Evolutionary conservation across 2,329 filamentous ascomycete species (phyloP).

Genomic region (Dichotomopilus funicola): DNA sequence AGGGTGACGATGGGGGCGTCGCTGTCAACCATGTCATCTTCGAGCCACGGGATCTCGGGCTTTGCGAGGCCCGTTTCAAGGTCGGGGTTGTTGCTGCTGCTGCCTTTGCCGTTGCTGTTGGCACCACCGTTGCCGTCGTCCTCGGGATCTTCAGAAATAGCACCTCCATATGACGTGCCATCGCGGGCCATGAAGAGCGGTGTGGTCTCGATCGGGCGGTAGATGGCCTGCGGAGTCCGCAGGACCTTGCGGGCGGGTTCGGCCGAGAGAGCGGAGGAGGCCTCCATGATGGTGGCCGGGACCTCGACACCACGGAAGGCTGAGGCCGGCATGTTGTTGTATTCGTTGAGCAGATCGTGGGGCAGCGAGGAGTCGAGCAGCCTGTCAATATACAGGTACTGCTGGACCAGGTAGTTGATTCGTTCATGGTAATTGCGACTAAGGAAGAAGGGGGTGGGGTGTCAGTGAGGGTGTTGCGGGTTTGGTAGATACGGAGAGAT

Average conservation of each 20-base stretch:
- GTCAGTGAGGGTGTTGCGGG: background rate
- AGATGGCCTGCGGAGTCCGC: constrained; percentile 79
- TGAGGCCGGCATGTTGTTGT: constrained; percentile 56
- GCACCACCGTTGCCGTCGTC: constrained; percentile 38
- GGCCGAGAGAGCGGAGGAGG: constrained; percentile 26
- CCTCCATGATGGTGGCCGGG: constrained; percentile 71
- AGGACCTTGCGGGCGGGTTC: constrained; percentile 52
- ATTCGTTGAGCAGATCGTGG: constrained; percentile 86
- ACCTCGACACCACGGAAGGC: constrained; percentile 52
- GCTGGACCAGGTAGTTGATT: constrained; percentile 80
- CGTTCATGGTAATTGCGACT: constrained; percentile 81
- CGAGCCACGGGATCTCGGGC: constrained; percentile 61
- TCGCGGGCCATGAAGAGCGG: constrained; percentile 50
- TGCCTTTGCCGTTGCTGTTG: constrained; percentile 31
- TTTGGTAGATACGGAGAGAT: background rate
- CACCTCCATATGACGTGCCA: constrained; percentile 38
- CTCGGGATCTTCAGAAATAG: constrained; percentile 25
- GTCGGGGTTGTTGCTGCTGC: constrained; percentile 41
- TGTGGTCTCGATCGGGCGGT: constrained; percentile 64
- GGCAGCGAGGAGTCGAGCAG: constrained; percentile 88
- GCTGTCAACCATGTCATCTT: constrained; percentile 66
- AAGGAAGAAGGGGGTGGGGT: background rate
- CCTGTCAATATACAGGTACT: constrained; percentile 89
- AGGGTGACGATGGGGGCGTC: constrained; percentile 70
- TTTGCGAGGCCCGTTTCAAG: constrained; percentile 36